phyloP scores from a whole-genome alignment of 1,284 basidiomycete species.

The Trametes pubescens region DNA sequence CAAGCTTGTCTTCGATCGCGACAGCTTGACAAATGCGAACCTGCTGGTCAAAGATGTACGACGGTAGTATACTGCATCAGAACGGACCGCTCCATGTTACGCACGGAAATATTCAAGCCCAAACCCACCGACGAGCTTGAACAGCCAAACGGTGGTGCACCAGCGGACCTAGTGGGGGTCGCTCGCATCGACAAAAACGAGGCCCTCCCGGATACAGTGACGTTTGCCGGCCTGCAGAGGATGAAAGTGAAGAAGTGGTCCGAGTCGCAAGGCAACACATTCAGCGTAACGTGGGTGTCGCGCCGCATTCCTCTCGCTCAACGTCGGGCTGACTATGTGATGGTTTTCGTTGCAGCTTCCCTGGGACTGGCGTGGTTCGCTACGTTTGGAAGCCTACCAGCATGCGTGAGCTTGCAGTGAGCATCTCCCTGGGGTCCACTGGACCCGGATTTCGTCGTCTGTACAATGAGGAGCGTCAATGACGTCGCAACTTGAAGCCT shows the following conservation, averaged over 20 bases:
- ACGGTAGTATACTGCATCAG: neutral
- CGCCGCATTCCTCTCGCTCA: neutral
- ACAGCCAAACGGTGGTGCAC: neutral
- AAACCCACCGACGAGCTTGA: neutral
- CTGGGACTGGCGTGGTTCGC: neutral
- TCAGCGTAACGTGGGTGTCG: neutral
- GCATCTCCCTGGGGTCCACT: neutral
- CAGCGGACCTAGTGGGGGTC: neutral
- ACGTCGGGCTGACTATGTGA: neutral
- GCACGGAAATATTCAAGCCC: neutral
- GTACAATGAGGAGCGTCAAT: no score
- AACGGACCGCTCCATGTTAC: neutral
- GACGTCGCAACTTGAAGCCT: no score
- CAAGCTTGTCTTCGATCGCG: neutral
- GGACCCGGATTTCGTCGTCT: no score
- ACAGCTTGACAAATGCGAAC: neutral
- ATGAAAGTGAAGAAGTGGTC: neutral
- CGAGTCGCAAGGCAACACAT: neutral
- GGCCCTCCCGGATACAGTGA: neutral
- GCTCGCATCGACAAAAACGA: neutral
- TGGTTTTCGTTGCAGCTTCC: neutral
- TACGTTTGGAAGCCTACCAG: neutral
- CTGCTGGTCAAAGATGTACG: neutral
- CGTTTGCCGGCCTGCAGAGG: neutral
- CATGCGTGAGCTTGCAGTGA: neutral